Conservation (phyloP, 2,329 filamentous ascomycete species). For the Colletotrichum orchidophilum region DNA sequence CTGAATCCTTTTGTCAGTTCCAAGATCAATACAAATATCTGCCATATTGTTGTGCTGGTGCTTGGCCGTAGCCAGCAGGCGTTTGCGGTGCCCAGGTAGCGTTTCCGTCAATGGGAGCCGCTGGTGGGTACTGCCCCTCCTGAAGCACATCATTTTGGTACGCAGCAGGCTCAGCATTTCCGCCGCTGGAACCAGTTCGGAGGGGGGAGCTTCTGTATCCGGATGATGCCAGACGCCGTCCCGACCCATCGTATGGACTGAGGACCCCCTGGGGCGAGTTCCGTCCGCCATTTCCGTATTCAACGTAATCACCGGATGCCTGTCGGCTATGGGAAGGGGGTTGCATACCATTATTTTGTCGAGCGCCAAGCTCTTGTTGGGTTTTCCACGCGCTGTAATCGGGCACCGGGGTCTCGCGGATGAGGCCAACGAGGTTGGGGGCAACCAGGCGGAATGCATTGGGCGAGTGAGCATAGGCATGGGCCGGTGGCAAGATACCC, state of each 20-base stretch:
- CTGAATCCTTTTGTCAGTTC: constrained; percentile 22
- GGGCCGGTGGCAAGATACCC: constrained; percentile 77
- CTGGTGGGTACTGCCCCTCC: constrained; percentile 1
- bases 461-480: constrained; percentile 79
- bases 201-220: constrained; percentile 63
- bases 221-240: constrained; percentile 48
- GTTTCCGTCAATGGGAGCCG: constrained; percentile 27
- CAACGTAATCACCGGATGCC: constrained; percentile 53
- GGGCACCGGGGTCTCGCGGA: constrained; percentile 75
- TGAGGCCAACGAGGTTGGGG: constrained; percentile 75
- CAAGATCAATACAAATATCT: constrained; percentile 45
- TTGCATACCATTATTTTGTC: constrained; percentile 46
- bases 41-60: constrained; percentile 47
- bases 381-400: constrained; percentile 66
- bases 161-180: constrained; percentile 50
- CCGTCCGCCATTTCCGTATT: constrained; percentile 35
- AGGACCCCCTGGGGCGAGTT: constrained; percentile 46
- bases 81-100: constrained; percentile 42
- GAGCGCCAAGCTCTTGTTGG: constrained; percentile 40
- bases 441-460: constrained; percentile 76
- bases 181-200: constrained; percentile 56
- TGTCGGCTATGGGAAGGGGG: constrained; percentile 50
- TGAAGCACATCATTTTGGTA: constrained; percentile 38
- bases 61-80: constrained; percentile 43
- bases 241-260: constrained; percentile 56